Base-by-base conservation (phyloP, 148 eudicot genomes). In the Dysphania ambrosioides region DNA sequence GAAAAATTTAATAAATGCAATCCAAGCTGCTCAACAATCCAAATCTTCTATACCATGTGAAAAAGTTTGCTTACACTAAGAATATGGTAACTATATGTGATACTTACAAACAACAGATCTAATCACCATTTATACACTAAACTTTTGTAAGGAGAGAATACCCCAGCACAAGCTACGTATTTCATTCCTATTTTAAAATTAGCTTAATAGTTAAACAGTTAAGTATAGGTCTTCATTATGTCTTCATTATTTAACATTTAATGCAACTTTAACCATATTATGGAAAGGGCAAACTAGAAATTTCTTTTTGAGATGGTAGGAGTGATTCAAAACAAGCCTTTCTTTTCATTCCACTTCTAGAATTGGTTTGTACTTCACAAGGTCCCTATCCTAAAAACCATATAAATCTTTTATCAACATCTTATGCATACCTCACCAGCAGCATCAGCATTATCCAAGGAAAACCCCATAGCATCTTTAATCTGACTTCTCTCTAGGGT, bases 371-470 rank as follows among this genome's bases (percentile, higher is more conserved):
- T 8, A 72, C 41, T 35, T 58, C 15, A 72, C 35, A 32, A 9
- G 26, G 53, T n/a, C 38, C 21, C 8, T 24, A 62, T 72, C 15
- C 44, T 56, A 40, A 11, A 18, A 3, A 24, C 53, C 5, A 44
- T 12, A 26, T 44, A n/a, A n/a, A n/a, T n/a, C n/a, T n/a, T n/a
- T n/a, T n/a, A n/a, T n/a, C 40, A 75, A 47, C 66, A 27, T 49
- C 27, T 23, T 59, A 31, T 24, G 53, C 68, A 68, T 82, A 95
- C 97, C 97, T 95, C 98, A 80, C 97, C 92, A 27, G 97, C 98
- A 51, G 98, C 98, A 88, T 95, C 98, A 76, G 97, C 97, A 80
- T 95, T 95, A 73, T 95, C 97, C 80, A 95, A 82, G 16, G 98
- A 85, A 89, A 95, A 95, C 44, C 98, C 98, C 98, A 95, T 95